phyloP scores from a whole-genome alignment of 805 yeast species.

The Cyberlindnera samutprakarnensis region DNA sequence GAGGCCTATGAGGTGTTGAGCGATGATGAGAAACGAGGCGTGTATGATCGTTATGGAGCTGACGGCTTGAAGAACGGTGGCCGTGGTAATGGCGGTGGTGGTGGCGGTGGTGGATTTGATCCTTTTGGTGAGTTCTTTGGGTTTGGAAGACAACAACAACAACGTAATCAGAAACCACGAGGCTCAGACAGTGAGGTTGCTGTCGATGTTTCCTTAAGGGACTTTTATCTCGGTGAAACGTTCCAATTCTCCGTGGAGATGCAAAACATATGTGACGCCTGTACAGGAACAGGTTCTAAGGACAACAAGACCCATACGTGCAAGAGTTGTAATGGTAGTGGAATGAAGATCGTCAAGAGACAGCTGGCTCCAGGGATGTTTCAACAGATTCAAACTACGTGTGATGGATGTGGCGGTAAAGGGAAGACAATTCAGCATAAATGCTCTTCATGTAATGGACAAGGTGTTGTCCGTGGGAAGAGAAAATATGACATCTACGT shows the following conservation, averaged over 20 bases:
- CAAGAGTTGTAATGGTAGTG: constrained; percentile 65
- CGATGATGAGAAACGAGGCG: constrained; percentile 58
- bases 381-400: constrained; percentile 72
- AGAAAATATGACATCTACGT: constrained; percentile 57
- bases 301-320: constrained; percentile 70
- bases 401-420: constrained; percentile 74
- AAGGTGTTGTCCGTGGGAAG: constrained; percentile 47
- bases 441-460: constrained; percentile 69
- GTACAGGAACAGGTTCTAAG: constrained; percentile 80
- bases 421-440: constrained; percentile 60
- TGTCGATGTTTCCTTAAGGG: constrained; percentile 50
- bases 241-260: constrained; percentile 55
- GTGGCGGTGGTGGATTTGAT: constrained; percentile 51
- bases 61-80: constrained; percentile 65
- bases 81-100: constrained; percentile 18
- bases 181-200: constrained; percentile 59
- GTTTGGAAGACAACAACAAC: constrained; percentile 24
- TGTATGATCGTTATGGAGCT: constrained; percentile 72
- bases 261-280: constrained; percentile 68
- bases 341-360: constrained; percentile 53
- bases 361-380: constrained; percentile 89
- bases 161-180: constrained; percentile 33
- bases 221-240: constrained; percentile 64
- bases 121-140: constrained; percentile 61
- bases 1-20: constrained; percentile 86